phyloP scores from a whole-genome alignment of 2,329 filamentous ascomycete genomes.

The Diaporthe sp. region DNA sequence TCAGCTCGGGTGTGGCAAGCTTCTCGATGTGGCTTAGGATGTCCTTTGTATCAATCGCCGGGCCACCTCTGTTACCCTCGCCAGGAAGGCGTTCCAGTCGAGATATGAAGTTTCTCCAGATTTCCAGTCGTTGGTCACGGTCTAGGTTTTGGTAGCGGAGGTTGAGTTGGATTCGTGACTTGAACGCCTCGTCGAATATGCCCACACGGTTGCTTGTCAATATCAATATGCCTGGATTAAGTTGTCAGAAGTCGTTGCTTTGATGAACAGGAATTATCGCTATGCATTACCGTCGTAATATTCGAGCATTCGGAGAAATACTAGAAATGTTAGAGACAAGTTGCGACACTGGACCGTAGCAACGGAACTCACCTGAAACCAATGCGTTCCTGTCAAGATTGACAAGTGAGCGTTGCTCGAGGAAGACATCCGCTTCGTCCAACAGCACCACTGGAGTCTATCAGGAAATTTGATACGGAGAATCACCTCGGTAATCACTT shows the following conservation, averaged over 20 bases:
- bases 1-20: not conserved
- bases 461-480: not conserved
- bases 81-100: not conserved
- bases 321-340: not conserved
- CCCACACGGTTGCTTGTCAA: constrained; percentile 12
- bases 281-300: not conserved
- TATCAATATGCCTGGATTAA: not conserved
- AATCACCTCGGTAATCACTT: not conserved
- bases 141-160: not conserved
- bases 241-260: not conserved
- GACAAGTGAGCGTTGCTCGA: not conserved
- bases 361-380: not conserved
- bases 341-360: not conserved
- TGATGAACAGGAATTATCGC: rapidly evolving
- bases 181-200: not conserved
- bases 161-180: not conserved
- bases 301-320: not conserved
- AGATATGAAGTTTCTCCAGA: not conserved
- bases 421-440: not conserved
- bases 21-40: not conserved
- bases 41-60: not conserved
- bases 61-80: not conserved
- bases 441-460: not conserved
- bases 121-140: not conserved
- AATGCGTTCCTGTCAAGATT: not conserved